These are phyloP conservation scores for Magnaporthiopsis incrustans DNA, from an alignment of 2,329 filamentous ascomycete species.

Conservation along the genomic window DNA sequence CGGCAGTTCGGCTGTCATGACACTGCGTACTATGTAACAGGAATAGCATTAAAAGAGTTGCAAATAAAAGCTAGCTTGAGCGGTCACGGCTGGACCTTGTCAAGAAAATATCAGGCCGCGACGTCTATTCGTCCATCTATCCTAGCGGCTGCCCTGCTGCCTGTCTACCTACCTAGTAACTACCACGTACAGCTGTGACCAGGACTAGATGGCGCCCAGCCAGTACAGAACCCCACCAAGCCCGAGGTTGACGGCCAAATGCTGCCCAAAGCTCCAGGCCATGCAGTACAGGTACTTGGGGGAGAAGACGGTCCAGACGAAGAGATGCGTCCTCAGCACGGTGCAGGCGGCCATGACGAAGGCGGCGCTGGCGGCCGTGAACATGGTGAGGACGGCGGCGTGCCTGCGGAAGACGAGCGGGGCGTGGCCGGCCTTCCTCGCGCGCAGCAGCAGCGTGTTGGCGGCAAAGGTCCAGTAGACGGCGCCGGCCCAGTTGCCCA, in stretches of 20 bases:
- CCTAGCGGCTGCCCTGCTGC: too few species aligned
- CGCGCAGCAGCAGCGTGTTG: conserved; percentile 47
- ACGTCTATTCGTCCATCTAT: background rate
- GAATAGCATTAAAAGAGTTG: background rate
- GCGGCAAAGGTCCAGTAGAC: conserved; percentile 76
- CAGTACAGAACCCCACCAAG: conserved; percentile 51
- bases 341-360: conserved; percentile 88
- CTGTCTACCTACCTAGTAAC: conserved; percentile 3
- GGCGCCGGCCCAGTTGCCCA: conserved; percentile 85
- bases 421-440: conserved; percentile 11
- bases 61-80: background rate
- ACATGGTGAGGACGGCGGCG: conserved; percentile 59
- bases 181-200: conserved; percentile 7
- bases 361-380: conserved; percentile 54
- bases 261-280: conserved; percentile 79
- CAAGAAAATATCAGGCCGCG: background rate
- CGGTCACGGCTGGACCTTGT: background rate
- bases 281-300: conserved; percentile 92
- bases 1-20: background rate
- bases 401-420: conserved; percentile 38
- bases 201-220: conserved; percentile 27
- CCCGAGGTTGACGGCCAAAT: conserved; percentile 63
- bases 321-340: conserved; percentile 75
- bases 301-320: conserved; percentile 98
- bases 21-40: background rate